A percentile compares a stretch with the other conserved stretches of the same genome.
Conservation (phyloP, 1,139 yeast genomes). For the Suhomyces anneliseae region DNA sequence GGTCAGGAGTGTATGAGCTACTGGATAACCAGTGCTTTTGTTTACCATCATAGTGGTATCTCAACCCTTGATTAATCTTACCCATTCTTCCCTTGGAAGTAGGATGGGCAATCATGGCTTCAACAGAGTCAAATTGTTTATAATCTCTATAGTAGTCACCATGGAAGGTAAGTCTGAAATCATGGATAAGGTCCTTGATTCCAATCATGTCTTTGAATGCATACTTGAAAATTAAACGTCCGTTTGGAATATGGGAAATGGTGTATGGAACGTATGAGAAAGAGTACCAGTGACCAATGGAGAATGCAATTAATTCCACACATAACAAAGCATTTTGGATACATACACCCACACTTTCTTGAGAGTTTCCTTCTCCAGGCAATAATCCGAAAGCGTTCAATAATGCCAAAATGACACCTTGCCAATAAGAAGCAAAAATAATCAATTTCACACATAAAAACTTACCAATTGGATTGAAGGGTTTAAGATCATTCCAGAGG, state of each 20-base stretch:
- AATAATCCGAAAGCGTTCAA: constrained; percentile 58
- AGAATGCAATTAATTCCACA: constrained; percentile 81
- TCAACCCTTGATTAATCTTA: constrained; percentile 76
- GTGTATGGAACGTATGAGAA: constrained; percentile 78
- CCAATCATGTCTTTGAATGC: constrained; percentile 82
- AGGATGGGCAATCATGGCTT: constrained; percentile 69
- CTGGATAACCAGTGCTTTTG: constrained; percentile 82
- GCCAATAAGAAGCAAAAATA: constrained; percentile 97
- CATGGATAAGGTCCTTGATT: constrained; percentile 69
- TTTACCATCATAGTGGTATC: constrained; percentile 78
- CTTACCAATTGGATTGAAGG: constrained; percentile 88
- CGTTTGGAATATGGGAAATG: constrained; percentile 60
- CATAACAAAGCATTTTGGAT: constrained; percentile 82
- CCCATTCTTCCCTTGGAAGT: constrained; percentile 65
- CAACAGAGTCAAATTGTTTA: constrained; percentile 79
- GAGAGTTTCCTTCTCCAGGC: constrained; percentile 10
- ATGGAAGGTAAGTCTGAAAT: constrained; percentile 63
- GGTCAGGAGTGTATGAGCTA: constrained; percentile 7
- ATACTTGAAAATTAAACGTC: constrained; percentile 55
- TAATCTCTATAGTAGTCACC: constrained; percentile 78
- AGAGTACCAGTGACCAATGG: constrained; percentile 84
- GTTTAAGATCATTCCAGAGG: constrained; percentile 69
- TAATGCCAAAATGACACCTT: constrained; percentile 70
- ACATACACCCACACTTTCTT: constrained; percentile 47
- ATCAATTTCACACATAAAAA: constrained; percentile 89